Evolutionary conservation across 495 filamentous ascomycete species (phyloP), one percentile per base, ranked within the genome.

Genomic region (Lasiosphaeriaceae sp.): DNA sequence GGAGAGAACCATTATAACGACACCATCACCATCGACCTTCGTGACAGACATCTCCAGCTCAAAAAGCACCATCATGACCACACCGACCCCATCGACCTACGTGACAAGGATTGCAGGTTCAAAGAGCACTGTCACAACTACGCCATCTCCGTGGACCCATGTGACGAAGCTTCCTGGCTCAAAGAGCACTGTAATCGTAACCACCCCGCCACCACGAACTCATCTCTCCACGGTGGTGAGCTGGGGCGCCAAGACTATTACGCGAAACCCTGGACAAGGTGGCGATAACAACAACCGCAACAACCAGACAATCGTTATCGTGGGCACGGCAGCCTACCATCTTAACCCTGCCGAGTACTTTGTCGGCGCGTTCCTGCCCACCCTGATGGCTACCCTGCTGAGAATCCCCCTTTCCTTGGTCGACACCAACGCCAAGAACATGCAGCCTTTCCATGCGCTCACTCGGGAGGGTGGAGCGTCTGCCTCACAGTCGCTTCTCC

Each of bases 271-370:
- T 17, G 48, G 48, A 35, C 26, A 31, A 9, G 9, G 26, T 31
- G 48, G n/a, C 48, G 6, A 20, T 20, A 19, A 16, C 22, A 16
- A 24, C 29, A 19, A 16, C 22, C 14, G 17, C 29, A n/a, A 35
- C 9, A 50, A 50, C 48, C 23, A 34, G 34, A 50, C 48, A 20
- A 50, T 24, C 7, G 19, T 50, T 12, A 50, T 50, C 5, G 24
- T 50, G 12, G 48, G 34, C 17, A 24, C n/a, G n/a, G 48, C 48
- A 1, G n/a, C 29, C 16, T 50, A 35, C 48, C 3, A 34, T 17
- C 41, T 54, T 14, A 54, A 39, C 14, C 23, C 41, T 1, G 17
- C 39, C 52, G 41, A 54, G 31, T 54, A 54, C 52, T 54, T 54
- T 31, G 41, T 22, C 16, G 52, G 52, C 7, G 52, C 52, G 39